Base-by-base conservation (phyloP, 2,329 filamentous ascomycete genomes). In the Penicillium sp. region DNA sequence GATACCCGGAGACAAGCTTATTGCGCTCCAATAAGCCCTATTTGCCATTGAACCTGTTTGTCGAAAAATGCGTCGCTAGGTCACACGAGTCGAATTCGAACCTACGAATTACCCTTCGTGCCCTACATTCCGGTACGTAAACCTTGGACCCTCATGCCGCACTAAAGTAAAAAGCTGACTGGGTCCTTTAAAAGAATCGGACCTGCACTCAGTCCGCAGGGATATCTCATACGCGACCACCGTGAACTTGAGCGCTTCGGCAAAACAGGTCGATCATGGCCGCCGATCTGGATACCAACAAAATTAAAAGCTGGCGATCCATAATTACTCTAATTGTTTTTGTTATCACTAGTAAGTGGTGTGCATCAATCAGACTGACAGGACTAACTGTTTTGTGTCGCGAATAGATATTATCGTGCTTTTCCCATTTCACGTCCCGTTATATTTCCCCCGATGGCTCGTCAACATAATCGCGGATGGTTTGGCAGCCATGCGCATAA, bases 271-370 rank as follows among this genome's bases (percentile, higher is more conserved):
- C 39, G 9, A 44, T 39, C 10, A 74, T 73, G 72, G 62, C 66
- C 13, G 61, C 66, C 50, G 68, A 74, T 54, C 69, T 82, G 11
- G 76, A 85, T 60, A 86, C 84, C 26, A 71, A 71, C 48, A 74
- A 81, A 62, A 90, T 91, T 65, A 81, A 72, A 54, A 73, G 83
- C 56, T 90, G 87, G 88, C 80, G 83, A 49, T 90, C 88, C 16
- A 90, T 91, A 49, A 74, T 90, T 55, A 90, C 87, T 0, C 78
- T 91, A 33, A 75, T 91, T 52, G 82, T 87, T 45, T 91, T 91
- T 65, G 77, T 90, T 33, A 44, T 89, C 42, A 87, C 88, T 4
- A 91, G 88, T 90, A 76, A 80, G 87, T 84, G 21, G 16, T 33
- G 14, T 6, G 11, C 26, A 47, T 21, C 29, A 14, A 14, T 6